Evolutionary conservation across 139 green algal species (phyloP).

Genomic region (Chlamydomonas schloesseri): DNA sequence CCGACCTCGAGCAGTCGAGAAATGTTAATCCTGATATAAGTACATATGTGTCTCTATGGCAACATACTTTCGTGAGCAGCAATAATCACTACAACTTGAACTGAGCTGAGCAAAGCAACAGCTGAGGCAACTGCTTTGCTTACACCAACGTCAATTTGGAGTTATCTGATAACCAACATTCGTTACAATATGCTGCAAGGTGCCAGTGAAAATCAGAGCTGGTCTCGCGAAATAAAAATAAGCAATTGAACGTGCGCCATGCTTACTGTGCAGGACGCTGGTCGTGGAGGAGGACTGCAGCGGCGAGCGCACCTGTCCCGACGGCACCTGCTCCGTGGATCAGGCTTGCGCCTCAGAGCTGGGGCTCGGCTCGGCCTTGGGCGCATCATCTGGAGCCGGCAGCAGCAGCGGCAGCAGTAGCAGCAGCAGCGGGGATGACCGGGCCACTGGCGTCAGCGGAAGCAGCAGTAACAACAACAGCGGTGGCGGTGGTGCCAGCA

Average conservation of each 20-base stretch:
- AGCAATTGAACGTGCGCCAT: no score
- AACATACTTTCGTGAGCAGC: no score
- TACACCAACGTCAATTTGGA: no score
- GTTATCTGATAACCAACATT: no score
- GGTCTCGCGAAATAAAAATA: no score
- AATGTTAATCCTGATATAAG: not conserved
- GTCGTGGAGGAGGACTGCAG: not conserved
- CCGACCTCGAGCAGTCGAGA: not conserved
- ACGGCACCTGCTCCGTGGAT: not conserved
- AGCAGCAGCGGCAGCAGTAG: not conserved
- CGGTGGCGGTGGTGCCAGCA: not conserved
- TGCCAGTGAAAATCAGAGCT: no score
- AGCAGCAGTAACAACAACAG: no score
- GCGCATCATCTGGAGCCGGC: not conserved
- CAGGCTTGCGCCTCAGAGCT: not conserved
- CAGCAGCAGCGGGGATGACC: not conserved
- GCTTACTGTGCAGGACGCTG: not conserved
- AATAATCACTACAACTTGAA: no score
- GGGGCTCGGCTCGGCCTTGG: not conserved
- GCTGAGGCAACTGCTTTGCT: no score
- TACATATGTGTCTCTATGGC: not conserved
- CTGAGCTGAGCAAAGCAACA: no score
- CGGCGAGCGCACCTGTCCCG: conserved; percentile 3
- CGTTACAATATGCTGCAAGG: no score
- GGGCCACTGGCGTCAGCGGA: no score